Percentiles rank a stretch among this genome's conserved stretches.
phyloP scores from a whole-genome alignment of 192 early-diverging fungal species.

The Coemansia sp. region DNA sequence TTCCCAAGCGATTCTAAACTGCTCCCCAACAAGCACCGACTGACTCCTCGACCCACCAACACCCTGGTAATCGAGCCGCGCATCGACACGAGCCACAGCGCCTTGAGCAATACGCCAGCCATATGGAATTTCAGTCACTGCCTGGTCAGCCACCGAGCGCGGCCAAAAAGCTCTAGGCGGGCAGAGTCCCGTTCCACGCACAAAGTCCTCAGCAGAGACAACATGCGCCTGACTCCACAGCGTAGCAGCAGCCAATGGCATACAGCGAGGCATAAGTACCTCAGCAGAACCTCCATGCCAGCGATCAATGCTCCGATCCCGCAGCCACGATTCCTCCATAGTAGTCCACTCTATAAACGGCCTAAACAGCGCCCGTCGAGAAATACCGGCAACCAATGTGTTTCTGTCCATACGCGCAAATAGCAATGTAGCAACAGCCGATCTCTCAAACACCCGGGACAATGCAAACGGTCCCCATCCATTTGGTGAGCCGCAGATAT shows the following conservation, averaged over 20 bases:
- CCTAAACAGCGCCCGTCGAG: constrained; percentile 16
- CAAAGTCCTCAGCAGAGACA: constrained; percentile 6
- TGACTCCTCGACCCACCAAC: not conserved
- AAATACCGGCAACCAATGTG: constrained; percentile 23
- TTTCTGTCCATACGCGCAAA: constrained; percentile 43
- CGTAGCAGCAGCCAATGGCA: not conserved
- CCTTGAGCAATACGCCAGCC: constrained; percentile 43
- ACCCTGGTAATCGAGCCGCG: constrained; percentile 31
- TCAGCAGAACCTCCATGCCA: not conserved
- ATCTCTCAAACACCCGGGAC: constrained; percentile 19
- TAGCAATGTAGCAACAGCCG: constrained; percentile 17
- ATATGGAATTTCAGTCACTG: constrained; percentile 23
- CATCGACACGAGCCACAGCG: constrained; percentile 30
- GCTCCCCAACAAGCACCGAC: constrained; percentile 13
- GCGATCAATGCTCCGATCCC: not conserved
- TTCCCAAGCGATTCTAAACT: constrained; percentile 27
- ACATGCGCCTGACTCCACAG: not conserved
- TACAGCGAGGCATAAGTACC: not conserved
- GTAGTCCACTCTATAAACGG: constrained; percentile 46
- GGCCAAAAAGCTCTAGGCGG: constrained; percentile 38
- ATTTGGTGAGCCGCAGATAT: constrained; percentile 26
- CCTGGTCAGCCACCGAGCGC: not conserved
- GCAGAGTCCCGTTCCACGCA: constrained; percentile 30
- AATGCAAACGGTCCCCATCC: constrained; percentile 16
- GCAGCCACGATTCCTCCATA: constrained; percentile 29